Evolutionary conservation across 2,329 filamentous ascomycete species (phyloP), one percentile per base, ranked within the genome.

Genomic region (Berkeleyomyces basicola): DNA sequence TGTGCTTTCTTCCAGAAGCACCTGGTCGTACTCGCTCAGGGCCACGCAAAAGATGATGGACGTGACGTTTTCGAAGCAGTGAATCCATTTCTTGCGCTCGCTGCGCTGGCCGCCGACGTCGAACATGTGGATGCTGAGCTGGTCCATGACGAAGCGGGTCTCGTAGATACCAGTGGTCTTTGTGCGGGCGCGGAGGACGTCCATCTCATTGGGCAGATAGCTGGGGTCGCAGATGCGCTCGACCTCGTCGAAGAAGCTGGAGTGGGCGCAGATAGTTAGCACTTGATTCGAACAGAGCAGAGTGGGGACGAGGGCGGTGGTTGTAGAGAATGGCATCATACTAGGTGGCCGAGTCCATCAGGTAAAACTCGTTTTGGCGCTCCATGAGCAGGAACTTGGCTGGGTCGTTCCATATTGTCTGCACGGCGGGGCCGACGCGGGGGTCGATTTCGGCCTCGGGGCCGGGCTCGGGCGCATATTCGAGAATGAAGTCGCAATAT

Each of bases 91-190:
- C 79, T 99, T 99, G 66, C 93, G 83, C 75, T 99, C 93, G 73
- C 92, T 97, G 71, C 93, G 81, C 75, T 99, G 93, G 33, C 93
- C 93, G 66, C 93, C 93, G 3, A 99, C 93, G 73, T 99, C 93
- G 72, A 99, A 99, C 93, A 99, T 99, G 77, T 99, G 93, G 76
- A 99, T 99, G 76, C 91, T 97, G 66, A 99, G 79, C 71, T 96
- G 92, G 43, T 92, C 93, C 93, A 99, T 99, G 68, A 93, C 90
- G 72, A 99, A 99, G 68, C 93, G 83, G 59, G 93, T 99, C 75
- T 99, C 93, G 76, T 99, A 99, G 69, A 99, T 99, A 78, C 93
- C 93, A 0, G 93, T 99, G 0, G 93, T 99, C 75, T 99, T 99
- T 46, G 93, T 97, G 81, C 93, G 81, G 67, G 93, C 93, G 72